A percentile compares a stretch with the other conserved stretches of the same genome.
These are phyloP conservation scores for Blastobotrys petasosporus DNA, from an alignment of 1,139 yeast species.

Conservation along the genomic window DNA sequence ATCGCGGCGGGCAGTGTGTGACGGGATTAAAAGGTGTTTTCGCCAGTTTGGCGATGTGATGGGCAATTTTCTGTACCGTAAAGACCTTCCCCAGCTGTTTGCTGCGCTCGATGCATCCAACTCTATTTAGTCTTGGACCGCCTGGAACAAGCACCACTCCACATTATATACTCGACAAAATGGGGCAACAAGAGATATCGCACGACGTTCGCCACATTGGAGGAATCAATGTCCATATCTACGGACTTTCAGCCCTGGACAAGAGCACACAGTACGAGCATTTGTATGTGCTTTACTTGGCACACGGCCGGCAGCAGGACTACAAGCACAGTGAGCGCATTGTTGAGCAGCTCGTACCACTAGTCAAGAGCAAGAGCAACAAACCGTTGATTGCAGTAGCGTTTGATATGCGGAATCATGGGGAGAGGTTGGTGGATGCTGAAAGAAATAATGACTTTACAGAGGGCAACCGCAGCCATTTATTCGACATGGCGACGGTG, in stretches of 20 bases:
- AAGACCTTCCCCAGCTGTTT: neutral
- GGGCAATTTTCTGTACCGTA: slow-evolving; percentile 70
- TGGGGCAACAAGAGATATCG: neutral
- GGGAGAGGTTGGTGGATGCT: slow-evolving; percentile 40
- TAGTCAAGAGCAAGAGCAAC: neutral
- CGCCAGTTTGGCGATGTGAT: slow-evolving; percentile 71
- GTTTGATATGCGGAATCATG: slow-evolving; percentile 59
- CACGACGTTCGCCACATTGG: neutral
- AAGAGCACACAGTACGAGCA: neutral
- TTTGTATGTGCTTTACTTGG: slow-evolving; percentile 6
- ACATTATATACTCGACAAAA: too few relatives aligned
- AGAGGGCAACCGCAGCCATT: slow-evolving; percentile 46
- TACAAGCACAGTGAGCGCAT: neutral
- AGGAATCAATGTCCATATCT: slow-evolving; percentile 3
- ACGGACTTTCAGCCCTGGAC: neutral
- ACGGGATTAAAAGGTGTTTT: slow-evolving; percentile 67
- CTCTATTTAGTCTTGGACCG: too few relatives aligned
- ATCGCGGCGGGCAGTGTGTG: slow-evolving; percentile 26
- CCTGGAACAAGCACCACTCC: too few relatives aligned
- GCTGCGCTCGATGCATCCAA: too few relatives aligned
- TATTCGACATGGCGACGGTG: slow-evolving; percentile 46
- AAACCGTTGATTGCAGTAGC: slow-evolving; percentile 39
- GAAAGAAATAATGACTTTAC: slow-evolving; percentile 43
- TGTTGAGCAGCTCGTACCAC: neutral
- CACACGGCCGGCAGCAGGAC: slow-evolving; percentile 5